These are phyloP conservation scores for Boletellus deceptivus DNA, from an alignment of 1,284 basidiomycete species.

Conservation along the genomic window DNA sequence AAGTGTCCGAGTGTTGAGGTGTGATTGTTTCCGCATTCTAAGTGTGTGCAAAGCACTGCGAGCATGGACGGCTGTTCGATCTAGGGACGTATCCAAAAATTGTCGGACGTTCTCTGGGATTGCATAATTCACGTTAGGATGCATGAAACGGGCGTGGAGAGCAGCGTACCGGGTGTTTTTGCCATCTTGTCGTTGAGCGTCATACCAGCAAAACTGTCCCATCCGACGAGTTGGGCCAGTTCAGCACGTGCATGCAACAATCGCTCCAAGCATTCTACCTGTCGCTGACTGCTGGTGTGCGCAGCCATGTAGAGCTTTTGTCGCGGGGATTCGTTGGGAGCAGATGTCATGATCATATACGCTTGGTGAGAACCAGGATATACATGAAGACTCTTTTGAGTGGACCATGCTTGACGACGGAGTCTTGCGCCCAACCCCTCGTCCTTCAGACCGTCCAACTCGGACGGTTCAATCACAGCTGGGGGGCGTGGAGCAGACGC, in stretches of 20 bases:
- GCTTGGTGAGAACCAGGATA: conserved; percentile 86
- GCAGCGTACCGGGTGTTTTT: conserved; percentile 69
- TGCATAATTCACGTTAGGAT: conserved; percentile 8
- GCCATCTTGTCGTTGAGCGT: conserved; percentile 93
- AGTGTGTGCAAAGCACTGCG: conserved; percentile 69
- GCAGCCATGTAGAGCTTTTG: conserved; percentile 76
- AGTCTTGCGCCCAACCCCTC: conserved; percentile 66
- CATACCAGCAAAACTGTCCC: conserved; percentile 81
- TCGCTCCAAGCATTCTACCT: conserved; percentile 73
- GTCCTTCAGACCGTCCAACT: conserved; percentile 67
- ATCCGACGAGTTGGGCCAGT: conserved; percentile 79
- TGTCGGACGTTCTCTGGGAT: conserved; percentile 75
- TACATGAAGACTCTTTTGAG: conserved; percentile 68
- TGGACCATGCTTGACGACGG: conserved; percentile 70
- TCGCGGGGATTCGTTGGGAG: conserved; percentile 79
- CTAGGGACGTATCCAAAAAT: conserved; percentile 78
- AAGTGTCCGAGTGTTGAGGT: conserved; percentile 50
- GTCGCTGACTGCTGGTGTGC: conserved; percentile 66
- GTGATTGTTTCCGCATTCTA: conserved; percentile 70
- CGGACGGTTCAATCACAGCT: conserved; percentile 61
- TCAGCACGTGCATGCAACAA: conserved; percentile 75
- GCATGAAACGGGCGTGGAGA: conserved; percentile 1
- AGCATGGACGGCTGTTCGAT: conserved; percentile 76
- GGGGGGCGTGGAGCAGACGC: conserved; percentile 60
- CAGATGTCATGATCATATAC: conserved; percentile 88